Conservation (phyloP, 768 basidiomycete genomes). For the Dacryopinax primogenitus region DNA sequence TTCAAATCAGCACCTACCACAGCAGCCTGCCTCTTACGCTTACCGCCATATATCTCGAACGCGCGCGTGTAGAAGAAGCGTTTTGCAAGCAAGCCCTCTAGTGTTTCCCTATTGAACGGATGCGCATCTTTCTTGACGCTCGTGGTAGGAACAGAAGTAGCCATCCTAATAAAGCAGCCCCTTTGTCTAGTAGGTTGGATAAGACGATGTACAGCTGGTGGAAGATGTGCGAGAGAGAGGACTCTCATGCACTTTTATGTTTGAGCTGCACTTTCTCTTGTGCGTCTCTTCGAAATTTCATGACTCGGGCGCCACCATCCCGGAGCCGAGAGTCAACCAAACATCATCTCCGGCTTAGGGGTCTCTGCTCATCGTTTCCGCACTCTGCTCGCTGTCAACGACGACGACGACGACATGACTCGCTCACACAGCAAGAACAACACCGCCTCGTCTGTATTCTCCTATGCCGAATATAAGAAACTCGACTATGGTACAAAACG, state of each 20-base stretch:
- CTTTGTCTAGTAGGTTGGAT: not conserved
- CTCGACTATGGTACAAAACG: conserved; percentile 72
- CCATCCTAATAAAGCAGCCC: conserved; percentile 11
- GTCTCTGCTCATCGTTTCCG: not conserved
- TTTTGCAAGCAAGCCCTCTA: conserved; percentile 76
- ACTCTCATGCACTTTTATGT: not conserved
- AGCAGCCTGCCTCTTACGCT: conserved; percentile 23
- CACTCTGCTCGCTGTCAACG: not conserved
- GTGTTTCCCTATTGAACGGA: conserved; percentile 69
- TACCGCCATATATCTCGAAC: conserved; percentile 98
- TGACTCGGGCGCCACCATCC: not conserved
- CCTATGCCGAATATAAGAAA: conserved; percentile 78
- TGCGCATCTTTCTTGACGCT: conserved; percentile 80
- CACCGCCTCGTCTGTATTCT: conserved; percentile 78
- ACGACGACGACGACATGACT: not conserved
- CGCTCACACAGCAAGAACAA: conserved; percentile 66
- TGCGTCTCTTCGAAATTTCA: not conserved
- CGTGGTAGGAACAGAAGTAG: conserved; percentile 13
- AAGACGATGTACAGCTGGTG: not conserved
- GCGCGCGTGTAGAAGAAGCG: conserved; percentile 97
- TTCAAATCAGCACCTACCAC: not conserved
- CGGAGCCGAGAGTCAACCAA: conserved; percentile 1
- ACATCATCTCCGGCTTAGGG: not conserved
- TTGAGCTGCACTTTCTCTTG: not conserved
- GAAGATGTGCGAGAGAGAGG: not conserved